phyloP scores from a whole-genome alignment of 208 protist species.

The Zelonia costaricensis region DNA sequence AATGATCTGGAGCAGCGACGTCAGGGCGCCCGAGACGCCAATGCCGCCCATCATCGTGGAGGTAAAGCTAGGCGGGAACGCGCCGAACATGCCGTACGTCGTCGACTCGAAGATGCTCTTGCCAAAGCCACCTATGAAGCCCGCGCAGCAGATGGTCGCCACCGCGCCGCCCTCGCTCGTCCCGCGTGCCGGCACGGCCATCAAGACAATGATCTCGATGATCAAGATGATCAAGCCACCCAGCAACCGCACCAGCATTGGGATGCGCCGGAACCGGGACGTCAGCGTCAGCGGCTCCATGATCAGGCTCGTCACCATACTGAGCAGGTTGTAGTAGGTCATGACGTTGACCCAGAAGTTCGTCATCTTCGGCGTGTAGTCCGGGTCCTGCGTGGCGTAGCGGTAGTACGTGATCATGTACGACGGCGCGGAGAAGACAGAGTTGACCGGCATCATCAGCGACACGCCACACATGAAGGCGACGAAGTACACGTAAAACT shows the following conservation, averaged over 20 bases:
- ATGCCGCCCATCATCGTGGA: constrained; percentile 63
- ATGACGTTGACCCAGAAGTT: constrained; percentile 71
- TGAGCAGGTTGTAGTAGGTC: constrained; percentile 68
- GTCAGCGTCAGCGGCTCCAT: constrained; percentile 63
- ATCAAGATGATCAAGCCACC: constrained; percentile 43
- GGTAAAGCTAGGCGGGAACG: constrained; percentile 61
- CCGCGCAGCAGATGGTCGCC: constrained; percentile 36
- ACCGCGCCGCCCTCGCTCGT: constrained; percentile 44
- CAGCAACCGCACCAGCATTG: constrained; percentile 42
- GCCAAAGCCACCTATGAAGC: constrained; percentile 40
- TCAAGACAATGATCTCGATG: constrained; percentile 49
- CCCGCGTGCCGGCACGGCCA: constrained; percentile 46
- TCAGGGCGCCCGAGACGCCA: constrained; percentile 43
- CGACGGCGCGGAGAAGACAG: constrained; percentile 71
- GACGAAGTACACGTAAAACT: constrained; percentile 61
- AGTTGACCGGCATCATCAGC: constrained; percentile 82
- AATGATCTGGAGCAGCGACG: constrained; percentile 56
- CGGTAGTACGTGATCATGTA: constrained; percentile 76
- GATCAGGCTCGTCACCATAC: constrained; percentile 39
- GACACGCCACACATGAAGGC: constrained; percentile 73
- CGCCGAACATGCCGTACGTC: constrained; percentile 67
- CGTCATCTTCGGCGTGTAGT: constrained; percentile 23
- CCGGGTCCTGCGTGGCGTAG: constrained; percentile 41
- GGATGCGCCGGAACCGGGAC: constrained; percentile 36
- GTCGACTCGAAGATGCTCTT: constrained; percentile 79